Base-by-base conservation (phyloP, 1,284 basidiomycete genomes). In the Sporisorium graminicola region DNA sequence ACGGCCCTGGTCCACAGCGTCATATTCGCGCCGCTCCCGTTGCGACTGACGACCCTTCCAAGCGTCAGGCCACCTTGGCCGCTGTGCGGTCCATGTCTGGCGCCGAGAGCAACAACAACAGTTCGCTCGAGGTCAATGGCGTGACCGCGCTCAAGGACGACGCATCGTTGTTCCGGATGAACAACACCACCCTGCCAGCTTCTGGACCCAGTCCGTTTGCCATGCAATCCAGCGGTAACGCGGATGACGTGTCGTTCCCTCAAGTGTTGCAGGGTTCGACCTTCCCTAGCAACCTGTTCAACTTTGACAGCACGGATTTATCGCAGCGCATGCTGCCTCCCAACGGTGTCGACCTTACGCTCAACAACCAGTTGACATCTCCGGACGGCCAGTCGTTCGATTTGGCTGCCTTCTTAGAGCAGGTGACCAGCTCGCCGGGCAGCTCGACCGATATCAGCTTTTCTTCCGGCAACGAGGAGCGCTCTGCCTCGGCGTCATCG, bases 331-430 rank as follows among this genome's bases (percentile, higher is more conserved):
- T 69, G 35, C 58, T 66, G 9, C 65, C 77, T 12, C 77, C 77
- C 29, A 78, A 78, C 54, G 77, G 77, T 13, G 66, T 70, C 27
- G 77, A 78, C 29, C 54, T 77, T 1, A 51, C 62, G 53, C 57
- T 74, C 54, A 77, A 69, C 70, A 73, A 77, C 13, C 65, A 73
- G 4, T 58, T 72, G 54, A 67, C 77, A 26, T 65, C 76, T 8
- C 66, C 72, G 3, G 77, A 78, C 5, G 76, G 74, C 20, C 77
- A 78, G 58, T n/a, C 60, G 3, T 78, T 78, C 43, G 77, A 78
- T 40, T 47, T 78, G 47, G 67, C 69, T 27, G 77, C 77, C 0
- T 78, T 78, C 69, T 35, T 78, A 31, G 77, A 75, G 58, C 77
- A 78, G 58, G 71, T 71, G 12, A 65, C 72, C 56, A 76, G 69